These are phyloP conservation scores for Rhazya stricta DNA, from an alignment of 257 asterid genomes.

Conservation along the genomic window DNA sequence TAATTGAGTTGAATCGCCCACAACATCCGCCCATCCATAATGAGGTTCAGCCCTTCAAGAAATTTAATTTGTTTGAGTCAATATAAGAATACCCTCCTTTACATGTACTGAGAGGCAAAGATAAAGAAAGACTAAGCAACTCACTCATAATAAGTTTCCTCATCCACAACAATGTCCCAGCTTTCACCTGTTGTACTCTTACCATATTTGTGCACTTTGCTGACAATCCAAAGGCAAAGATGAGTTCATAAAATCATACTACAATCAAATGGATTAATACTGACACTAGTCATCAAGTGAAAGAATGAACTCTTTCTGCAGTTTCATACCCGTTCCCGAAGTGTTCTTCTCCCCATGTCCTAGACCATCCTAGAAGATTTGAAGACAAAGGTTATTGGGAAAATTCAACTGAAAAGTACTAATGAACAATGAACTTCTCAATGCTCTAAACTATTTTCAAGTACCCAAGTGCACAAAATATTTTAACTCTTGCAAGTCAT, in stretches of 20 bases:
- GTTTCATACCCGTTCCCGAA: conserved; percentile 82
- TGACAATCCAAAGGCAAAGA: conserved; percentile 27
- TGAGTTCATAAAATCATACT: not conserved
- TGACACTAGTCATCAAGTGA: conserved; percentile 1
- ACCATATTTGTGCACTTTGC: conserved; percentile 97
- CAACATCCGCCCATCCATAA: conserved; percentile 99
- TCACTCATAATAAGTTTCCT: conserved; percentile 92
- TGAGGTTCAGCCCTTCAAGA: conserved; percentile 90
- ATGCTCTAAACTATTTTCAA: not conserved
- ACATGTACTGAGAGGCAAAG: not conserved
- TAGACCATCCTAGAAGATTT: conserved; percentile 73
- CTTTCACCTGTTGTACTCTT: conserved; percentile 98
- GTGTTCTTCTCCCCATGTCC: conserved; percentile 99
- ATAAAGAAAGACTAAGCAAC: conserved; percentile 13
- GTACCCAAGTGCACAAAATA: not conserved
- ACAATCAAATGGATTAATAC: not conserved
- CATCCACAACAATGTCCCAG: conserved; percentile 96
- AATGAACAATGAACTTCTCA: not conserved
- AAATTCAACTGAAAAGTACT: not conserved
- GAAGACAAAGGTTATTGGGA: not conserved
- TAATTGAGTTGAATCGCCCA: conserved; percentile 88
- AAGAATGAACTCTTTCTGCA: conserved; percentile 8
- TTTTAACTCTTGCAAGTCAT: not conserved
- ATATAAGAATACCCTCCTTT: not conserved
- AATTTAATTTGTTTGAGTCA: not conserved